Evolutionary conservation across 2,329 filamentous ascomycete genomes (phyloP), one percentile per base, ranked within the genome.

Genomic region (Talaromyces funiculosus): DNA sequence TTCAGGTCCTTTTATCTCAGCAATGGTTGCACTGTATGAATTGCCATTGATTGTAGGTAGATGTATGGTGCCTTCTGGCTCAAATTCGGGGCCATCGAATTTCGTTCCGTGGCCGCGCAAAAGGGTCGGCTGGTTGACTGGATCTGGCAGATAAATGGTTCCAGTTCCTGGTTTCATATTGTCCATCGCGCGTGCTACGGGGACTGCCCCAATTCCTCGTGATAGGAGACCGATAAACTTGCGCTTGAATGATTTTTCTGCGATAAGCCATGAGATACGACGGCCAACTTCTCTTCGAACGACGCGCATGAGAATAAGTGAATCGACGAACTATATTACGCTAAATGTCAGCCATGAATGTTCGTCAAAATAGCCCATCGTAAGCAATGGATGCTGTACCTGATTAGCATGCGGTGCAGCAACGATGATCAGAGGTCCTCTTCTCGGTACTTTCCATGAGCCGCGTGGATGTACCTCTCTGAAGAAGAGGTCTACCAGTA

Each of bases 361-460:
- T 10, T 7, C 37, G 18, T 24, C 6, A n/a, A n/a, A n/a, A 37
- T 12, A 29, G 35, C 29, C 26, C 10, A 45, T 9, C 7, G 43
- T 5, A 49, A 20, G 35, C 20, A 40, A 35, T 33, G 12, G 9
- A 18, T 20, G 8, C 31, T 81, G 62, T 77, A 91, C 89, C 84
- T 94, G 91, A 74, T 99, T 99, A 62, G 93, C 93, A 81, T 99
- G 94, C 66, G 94, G 94, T 59, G 93, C 94, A 47, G 92, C 94
- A 67, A 99, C 94, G 70, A 99, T 94, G 62, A 99, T 90, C 64
- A 99, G 85, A 1, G 94, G 92, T 0, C 92, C 94, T 64, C 86
- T 84, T 69, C 89, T 86, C 47, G 94, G 94, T 47, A 99, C 90
- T 75, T 92, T 93, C 92, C 94, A 99, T 64, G 92, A 90, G 67